Evolutionary conservation across 2,329 filamentous ascomycete genomes (phyloP).

Genomic region (Fusarium clavum): DNA sequence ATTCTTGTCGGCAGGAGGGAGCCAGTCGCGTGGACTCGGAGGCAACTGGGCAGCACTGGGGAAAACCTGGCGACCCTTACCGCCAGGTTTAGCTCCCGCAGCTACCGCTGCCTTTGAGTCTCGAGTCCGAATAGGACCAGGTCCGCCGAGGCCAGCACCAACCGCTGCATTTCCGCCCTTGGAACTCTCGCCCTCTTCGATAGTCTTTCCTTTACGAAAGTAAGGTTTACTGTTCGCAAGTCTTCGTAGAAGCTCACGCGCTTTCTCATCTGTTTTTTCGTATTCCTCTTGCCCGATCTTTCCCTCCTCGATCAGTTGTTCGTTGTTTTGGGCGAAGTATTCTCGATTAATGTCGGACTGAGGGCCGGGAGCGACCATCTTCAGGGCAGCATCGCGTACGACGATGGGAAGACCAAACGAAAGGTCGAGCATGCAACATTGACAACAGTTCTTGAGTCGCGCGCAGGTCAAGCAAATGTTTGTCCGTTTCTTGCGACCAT

Average conservation of each 20-base stretch:
- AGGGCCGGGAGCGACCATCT: constrained; percentile 96
- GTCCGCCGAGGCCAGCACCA: constrained; percentile 70
- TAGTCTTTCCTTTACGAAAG: constrained; percentile 84
- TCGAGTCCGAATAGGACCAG: constrained; percentile 83
- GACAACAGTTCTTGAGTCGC: constrained; percentile 97
- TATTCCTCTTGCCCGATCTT: constrained; percentile 88
- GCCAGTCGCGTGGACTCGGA: constrained; percentile 85
- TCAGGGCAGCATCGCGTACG: constrained; percentile 93
- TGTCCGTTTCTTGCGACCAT: constrained; percentile 88
- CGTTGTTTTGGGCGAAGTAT: constrained; percentile 98
- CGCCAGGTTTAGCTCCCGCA: constrained; percentile 61
- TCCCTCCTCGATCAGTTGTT: constrained; percentile 94
- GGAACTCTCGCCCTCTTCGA: constrained; percentile 64
- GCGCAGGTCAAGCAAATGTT: constrained; percentile 98
- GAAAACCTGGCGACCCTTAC: constrained; percentile 67
- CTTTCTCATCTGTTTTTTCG: constrained; percentile 97
- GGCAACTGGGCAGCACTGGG: constrained; percentile 79
- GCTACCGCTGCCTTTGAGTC: constrained; percentile 67
- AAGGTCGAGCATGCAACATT: constrained; percentile 98
- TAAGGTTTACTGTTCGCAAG: constrained; percentile 95
- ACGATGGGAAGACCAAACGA: constrained; percentile 95
- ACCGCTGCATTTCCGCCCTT: constrained; percentile 61
- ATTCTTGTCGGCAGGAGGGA: constrained; percentile 83
- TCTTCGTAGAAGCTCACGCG: constrained; percentile 84
- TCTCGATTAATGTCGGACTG: constrained; percentile 94